These are phyloP conservation scores for Rhizopus microsporus DNA, from an alignment of 371 early-diverging fungal species.

Conservation along the genomic window DNA sequence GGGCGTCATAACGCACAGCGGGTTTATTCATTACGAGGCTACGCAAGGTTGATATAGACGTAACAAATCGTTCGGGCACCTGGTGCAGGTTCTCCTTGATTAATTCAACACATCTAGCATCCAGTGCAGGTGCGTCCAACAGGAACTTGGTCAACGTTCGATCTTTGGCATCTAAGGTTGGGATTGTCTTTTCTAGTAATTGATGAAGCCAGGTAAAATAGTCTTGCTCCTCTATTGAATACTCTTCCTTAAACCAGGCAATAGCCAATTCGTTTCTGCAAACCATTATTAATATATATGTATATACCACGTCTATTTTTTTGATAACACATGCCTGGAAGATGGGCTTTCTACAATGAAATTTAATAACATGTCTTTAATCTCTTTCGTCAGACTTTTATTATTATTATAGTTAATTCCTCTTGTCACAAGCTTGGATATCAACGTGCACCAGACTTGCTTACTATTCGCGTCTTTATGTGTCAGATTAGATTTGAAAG, in stretches of 20 bases:
- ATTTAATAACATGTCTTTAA: constrained; percentile 38
- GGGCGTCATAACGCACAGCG: constrained; percentile 29
- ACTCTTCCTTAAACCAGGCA: constrained; percentile 50
- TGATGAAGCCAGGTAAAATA: constrained; percentile 43
- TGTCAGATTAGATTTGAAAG: constrained; percentile 5
- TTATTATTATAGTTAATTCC: constrained; percentile 17
- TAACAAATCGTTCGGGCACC: constrained; percentile 43
- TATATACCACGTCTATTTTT: constrained; percentile 4
- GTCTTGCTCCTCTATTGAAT: constrained; percentile 23
- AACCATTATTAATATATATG: not conserved
- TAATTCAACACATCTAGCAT: constrained; percentile 29
- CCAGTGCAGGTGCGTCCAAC: constrained; percentile 45
- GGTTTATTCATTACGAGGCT: constrained; percentile 36
- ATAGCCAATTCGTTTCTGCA: constrained; percentile 43
- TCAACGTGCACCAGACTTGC: constrained; percentile 32
- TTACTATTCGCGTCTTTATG: constrained; percentile 6
- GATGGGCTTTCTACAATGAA: constrained; percentile 38
- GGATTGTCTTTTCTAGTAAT: constrained; percentile 32
- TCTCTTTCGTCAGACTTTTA: constrained; percentile 11
- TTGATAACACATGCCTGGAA: constrained; percentile 23
- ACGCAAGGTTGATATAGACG: constrained; percentile 40
- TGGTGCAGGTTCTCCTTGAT: constrained; percentile 30
- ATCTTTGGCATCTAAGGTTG: constrained; percentile 41
- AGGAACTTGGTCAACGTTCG: constrained; percentile 39
- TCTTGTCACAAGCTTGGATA: constrained; percentile 39